Conservation (phyloP, 2,329 filamentous ascomycete species). For the Plenodomus biglobosus region DNA sequence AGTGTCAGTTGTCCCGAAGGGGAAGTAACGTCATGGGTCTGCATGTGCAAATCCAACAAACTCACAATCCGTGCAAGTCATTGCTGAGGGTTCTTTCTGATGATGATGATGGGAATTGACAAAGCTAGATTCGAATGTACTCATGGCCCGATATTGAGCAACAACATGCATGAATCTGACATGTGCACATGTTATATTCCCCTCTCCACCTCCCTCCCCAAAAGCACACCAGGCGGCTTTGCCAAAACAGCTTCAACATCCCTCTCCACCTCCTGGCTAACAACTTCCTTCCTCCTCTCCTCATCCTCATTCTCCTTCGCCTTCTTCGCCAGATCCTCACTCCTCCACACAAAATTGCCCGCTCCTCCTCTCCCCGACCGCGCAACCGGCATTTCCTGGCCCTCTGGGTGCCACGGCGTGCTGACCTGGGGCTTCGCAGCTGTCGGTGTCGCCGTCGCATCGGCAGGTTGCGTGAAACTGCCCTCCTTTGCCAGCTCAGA, state of each 20-base stretch:
- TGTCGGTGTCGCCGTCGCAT: constrained; percentile 34
- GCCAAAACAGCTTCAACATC: constrained; percentile 46
- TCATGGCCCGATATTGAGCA: no score
- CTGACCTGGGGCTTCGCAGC: constrained; percentile 28
- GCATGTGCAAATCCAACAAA: neutral
- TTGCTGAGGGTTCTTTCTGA: no score
- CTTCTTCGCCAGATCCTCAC: constrained; percentile 35
- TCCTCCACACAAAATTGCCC: constrained; percentile 51
- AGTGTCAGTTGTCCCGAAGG: constrained; percentile 3
- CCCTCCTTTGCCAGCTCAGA: constrained; percentile 44
- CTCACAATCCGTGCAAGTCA: no score
- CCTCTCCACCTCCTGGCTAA: constrained; percentile 44
- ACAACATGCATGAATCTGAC: no score
- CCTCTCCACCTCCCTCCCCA: constrained; percentile 39
- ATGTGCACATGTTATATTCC: constrained; percentile 9
- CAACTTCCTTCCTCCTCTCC: constrained; percentile 15
- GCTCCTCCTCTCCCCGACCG: constrained; percentile 49
- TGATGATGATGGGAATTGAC: no score
- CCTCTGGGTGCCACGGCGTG: constrained; percentile 41
- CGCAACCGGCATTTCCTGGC: constrained; percentile 38
- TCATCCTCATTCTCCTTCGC: constrained; percentile 31
- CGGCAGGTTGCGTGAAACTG: constrained; percentile 37
- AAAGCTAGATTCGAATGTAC: no score
- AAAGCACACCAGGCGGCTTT: constrained; percentile 44
- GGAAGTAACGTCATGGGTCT: constrained; percentile 14